Conservation (phyloP, 306 rosid species). For the Cucumis cinereus region DNA sequence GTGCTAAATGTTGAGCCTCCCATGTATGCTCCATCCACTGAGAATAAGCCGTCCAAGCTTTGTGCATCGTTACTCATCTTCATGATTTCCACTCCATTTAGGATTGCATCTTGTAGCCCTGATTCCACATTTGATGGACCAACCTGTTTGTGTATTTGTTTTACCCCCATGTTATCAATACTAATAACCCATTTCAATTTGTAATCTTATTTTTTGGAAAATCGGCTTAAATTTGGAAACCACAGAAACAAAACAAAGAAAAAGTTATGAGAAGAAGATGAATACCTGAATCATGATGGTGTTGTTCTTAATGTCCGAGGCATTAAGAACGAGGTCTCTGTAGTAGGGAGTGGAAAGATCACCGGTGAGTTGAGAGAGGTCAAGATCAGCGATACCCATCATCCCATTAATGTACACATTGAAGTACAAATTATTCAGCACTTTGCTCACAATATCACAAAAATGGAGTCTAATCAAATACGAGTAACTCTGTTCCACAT, state of each 20-base stretch:
- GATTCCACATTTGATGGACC: slow-evolving; percentile 32
- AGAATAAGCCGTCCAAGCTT: slow-evolving; percentile 49
- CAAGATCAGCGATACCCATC: slow-evolving; percentile 30
- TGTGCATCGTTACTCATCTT: slow-evolving; percentile 47
- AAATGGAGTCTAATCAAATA: slow-evolving; percentile 78
- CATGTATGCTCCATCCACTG: slow-evolving; percentile 34
- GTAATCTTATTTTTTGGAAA: no score
- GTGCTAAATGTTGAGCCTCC: slow-evolving; percentile 14
- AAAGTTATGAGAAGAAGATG: no score
- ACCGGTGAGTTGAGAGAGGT: slow-evolving; percentile 49
- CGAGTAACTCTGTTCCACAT: slow-evolving; percentile 43
- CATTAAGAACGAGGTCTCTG: slow-evolving; percentile 40
- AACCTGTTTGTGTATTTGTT: not conserved
- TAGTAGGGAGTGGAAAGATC: slow-evolving; percentile 43
- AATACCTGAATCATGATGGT: slow-evolving; percentile 34
- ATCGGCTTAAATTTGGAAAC: no score
- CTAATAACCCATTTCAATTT: no score
- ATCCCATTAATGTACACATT: slow-evolving; percentile 50
- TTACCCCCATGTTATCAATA: no score
- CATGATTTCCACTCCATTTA: slow-evolving; percentile 74
- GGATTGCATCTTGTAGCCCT: slow-evolving; percentile 36
- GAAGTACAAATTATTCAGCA: slow-evolving; percentile 33
- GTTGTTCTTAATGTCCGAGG: slow-evolving; percentile 26
- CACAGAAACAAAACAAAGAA: no score
- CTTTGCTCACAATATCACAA: slow-evolving; percentile 65